phyloP scores from a whole-genome alignment of 345 rosid species.

The Raphanus sativus region DNA sequence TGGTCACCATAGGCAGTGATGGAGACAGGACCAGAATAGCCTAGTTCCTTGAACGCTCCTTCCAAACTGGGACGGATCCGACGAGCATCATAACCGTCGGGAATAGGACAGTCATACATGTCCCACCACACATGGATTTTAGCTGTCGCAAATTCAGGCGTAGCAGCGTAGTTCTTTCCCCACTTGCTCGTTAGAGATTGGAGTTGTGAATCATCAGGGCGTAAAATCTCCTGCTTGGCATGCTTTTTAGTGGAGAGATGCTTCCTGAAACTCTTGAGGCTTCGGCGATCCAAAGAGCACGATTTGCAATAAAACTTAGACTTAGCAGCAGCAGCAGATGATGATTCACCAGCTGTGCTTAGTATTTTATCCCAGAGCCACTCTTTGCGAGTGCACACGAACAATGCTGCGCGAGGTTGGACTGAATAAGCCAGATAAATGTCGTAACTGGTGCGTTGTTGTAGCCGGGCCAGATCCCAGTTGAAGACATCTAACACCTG shows the following conservation, averaged over 20 bases:
- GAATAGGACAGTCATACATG: background rate
- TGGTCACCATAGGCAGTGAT: background rate
- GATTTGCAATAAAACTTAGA: background rate
- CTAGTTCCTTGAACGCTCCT: background rate
- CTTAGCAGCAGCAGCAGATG: background rate
- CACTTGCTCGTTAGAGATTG: background rate
- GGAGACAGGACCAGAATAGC: background rate
- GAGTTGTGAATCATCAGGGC: background rate
- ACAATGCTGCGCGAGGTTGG: background rate
- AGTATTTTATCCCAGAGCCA: background rate
- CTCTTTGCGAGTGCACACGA: background rate
- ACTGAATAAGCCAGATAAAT: background rate
- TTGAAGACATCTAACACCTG: background rate
- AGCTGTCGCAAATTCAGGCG: background rate
- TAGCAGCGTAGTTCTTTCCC: slow-evolving; percentile 1
- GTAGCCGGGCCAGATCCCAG: background rate
- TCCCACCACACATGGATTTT: slow-evolving; percentile 17
- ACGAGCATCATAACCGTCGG: background rate
- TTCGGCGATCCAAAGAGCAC: background rate
- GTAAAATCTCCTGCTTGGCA: background rate
- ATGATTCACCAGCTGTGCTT: too few species aligned
- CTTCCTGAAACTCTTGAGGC: background rate
- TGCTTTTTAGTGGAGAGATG: background rate
- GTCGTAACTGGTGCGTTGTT: background rate
- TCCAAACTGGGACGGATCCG: background rate